Evolutionary conservation across 202 grass and related monocot species (phyloP).

Genomic region (Panicum hallii): DNA sequence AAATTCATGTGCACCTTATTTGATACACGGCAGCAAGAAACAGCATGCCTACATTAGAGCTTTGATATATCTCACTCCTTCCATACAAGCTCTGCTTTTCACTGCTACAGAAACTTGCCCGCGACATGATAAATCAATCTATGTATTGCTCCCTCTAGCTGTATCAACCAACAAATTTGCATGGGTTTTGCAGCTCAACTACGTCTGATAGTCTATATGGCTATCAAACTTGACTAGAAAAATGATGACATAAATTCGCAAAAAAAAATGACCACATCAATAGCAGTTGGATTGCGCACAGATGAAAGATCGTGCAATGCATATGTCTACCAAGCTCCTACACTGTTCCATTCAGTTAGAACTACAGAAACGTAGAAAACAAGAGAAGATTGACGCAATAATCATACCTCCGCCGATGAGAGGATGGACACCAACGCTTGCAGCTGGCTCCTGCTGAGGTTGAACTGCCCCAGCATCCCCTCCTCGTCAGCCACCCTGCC

Average conservation of each 20-base stretch:
- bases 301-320: not conserved
- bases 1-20: not conserved
- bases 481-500: conserved; percentile 34
- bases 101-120: not conserved
- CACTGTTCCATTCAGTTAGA: not conserved
- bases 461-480: conserved; percentile 46
- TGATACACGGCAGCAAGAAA: not conserved
- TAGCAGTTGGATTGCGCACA: not conserved
- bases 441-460: conserved; percentile 61
- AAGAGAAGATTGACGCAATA: not conserved
- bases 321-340: not conserved
- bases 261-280: not conserved
- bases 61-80: not conserved
- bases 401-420: conserved; percentile 57
- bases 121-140: not conserved
- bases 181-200: not conserved
- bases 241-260: not conserved
- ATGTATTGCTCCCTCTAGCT: not conserved
- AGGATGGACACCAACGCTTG: conserved; percentile 53
- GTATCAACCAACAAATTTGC: not conserved
- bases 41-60: not conserved
- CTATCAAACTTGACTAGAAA: not conserved
- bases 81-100: not conserved
- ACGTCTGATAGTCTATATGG: not conserved
- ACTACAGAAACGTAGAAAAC: not conserved